phyloP scores from a whole-genome alignment of 441 rosid species.

The Geranium incanum region DNA sequence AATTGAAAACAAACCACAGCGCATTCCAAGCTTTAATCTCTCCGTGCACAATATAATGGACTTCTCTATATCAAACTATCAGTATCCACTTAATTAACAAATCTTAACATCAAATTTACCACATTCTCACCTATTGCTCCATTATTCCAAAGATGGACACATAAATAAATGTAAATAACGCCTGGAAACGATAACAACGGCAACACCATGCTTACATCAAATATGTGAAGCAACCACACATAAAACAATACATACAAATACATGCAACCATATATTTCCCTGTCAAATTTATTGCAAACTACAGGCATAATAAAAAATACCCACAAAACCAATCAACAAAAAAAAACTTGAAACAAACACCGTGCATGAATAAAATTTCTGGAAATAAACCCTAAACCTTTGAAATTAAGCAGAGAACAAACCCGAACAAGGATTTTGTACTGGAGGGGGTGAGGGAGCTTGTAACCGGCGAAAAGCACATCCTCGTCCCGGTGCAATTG shows the following conservation, averaged over 20 bases:
- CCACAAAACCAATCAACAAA: background rate
- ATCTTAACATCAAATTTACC: background rate
- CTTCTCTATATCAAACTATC: background rate
- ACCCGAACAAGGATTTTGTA: constrained; percentile 64
- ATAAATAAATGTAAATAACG: too few relatives aligned
- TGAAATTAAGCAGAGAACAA: background rate
- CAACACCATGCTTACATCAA: too few relatives aligned
- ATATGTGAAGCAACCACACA: too few relatives aligned
- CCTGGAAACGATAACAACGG: too few relatives aligned
- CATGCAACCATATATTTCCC: too few relatives aligned
- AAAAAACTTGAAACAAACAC: background rate
- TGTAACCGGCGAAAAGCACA: constrained; percentile 90
- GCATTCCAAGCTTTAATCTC: background rate
- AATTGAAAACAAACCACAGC: background rate
- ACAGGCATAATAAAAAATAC: background rate
- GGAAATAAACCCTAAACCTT: background rate
- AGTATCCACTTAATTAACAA: too few relatives aligned
- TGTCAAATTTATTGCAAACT: background rate
- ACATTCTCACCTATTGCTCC: background rate
- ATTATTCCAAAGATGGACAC: too few relatives aligned
- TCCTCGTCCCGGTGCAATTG: constrained; percentile 83
- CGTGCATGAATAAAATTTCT: background rate
- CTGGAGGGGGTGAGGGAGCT: constrained; percentile 87
- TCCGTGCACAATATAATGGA: background rate
- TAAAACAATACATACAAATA: too few relatives aligned